Base-by-base conservation (phyloP, 208 protist genomes). In the Trypanosoma cruzi region DNA sequence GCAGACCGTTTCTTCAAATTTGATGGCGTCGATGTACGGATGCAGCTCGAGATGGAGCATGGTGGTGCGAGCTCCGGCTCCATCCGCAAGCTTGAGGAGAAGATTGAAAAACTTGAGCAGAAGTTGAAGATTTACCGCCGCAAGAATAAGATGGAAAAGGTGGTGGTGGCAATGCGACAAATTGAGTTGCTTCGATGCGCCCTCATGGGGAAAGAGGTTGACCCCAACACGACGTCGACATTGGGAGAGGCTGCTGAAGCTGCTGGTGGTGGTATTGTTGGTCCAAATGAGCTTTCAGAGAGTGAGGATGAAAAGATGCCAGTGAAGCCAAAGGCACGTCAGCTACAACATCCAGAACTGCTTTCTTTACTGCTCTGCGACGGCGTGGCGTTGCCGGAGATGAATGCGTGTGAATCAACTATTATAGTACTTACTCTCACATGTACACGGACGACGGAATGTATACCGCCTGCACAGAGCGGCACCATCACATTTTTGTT, bases 61-160 rank as follows among this genome's bases (percentile, higher is more conserved):
- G 79, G 78, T 55, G 82, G 82, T 3, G 65, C 84, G 0, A 82
- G 71, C 55, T 85, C 88, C 4, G 80, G 79, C 31, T 91, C 84
- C 11, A 84, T 82, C 36, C 71, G 88, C 4, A 93, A 93, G 66
- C 70, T 96, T 58, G 90, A 93, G 59, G 88, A 96, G 70, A 79
- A 94, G 69, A 93, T 96, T 60, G 90, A 96, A 62, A 93, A 94
- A 64, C 79, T 96, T 24, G 86, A 96, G 69, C 90, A 96, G 57
- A 96, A 96, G 65, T 52, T 96, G 24, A 92, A 92, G 55, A 96
- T 96, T 56, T 92, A 96, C 54, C 64, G 80, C 31, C 81, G 90
- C 22, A 96, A 96, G 40, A 92, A 94, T 62, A 96, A 96, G 73
- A 68, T 68, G n/a, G 86, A 96, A 32, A 96, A 96, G 63, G 63